Evolutionary conservation across 805 yeast genomes (phyloP).

Genomic region (Dipodascus geniculatus): DNA sequence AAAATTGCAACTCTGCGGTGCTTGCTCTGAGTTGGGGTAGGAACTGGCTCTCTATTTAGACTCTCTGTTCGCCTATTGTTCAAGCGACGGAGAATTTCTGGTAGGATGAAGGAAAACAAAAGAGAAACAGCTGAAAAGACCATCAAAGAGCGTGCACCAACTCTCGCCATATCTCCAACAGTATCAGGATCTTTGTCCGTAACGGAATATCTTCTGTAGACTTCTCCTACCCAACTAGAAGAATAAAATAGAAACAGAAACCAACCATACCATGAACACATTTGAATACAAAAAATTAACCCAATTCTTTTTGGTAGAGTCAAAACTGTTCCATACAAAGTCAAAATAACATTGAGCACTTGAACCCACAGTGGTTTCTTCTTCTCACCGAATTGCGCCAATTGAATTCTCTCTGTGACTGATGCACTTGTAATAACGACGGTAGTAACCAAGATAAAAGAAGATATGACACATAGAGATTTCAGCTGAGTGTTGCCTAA

Average conservation of each 20-base stretch:
- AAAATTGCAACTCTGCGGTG: neutral
- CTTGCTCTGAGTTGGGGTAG: neutral
- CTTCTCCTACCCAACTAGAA: slow-evolving; percentile 53
- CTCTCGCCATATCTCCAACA: slow-evolving; percentile 22
- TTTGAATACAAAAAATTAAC: slow-evolving; percentile 42
- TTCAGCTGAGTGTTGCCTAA: slow-evolving; percentile 43
- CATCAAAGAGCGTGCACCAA: slow-evolving; percentile 25
- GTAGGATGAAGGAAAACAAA: slow-evolving; percentile 19
- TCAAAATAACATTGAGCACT: slow-evolving; percentile 6
- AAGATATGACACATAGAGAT: slow-evolving; percentile 34
- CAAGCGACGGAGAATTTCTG: slow-evolving; percentile 9
- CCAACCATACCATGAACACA: slow-evolving; percentile 62
- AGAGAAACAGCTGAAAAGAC: slow-evolving; percentile 39
- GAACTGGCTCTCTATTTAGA: neutral
- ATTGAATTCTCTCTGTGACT: slow-evolving; percentile 40
- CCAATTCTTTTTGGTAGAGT: slow-evolving; percentile 38
- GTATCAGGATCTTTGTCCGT: slow-evolving; percentile 19
- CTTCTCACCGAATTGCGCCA: neutral
- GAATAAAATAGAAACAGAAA: slow-evolving; percentile 57
- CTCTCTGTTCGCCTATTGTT: neutral
- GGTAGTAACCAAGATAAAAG: slow-evolving; percentile 30
- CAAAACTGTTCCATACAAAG: slow-evolving; percentile 8
- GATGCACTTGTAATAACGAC: slow-evolving; percentile 31
- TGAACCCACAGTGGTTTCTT: neutral
- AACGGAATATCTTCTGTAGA: slow-evolving; percentile 26